Base-by-base conservation (phyloP, 768 basidiomycete species). In the Sporobolomyces pararoseus region DNA sequence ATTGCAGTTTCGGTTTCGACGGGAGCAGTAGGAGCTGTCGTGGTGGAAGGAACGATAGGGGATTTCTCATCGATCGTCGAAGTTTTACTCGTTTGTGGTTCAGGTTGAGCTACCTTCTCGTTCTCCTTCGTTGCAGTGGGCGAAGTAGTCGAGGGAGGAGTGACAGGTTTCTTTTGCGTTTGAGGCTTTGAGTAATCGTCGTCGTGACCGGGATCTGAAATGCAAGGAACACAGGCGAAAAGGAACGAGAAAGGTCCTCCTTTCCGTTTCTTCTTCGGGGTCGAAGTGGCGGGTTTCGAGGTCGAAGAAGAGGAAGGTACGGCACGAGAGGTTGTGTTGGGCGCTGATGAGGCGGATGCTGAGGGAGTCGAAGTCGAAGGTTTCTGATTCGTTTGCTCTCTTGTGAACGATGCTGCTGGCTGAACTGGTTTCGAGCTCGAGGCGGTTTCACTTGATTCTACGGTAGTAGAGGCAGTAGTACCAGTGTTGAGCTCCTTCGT, bases 181-280 rank as follows among this genome's bases (percentile, higher is more conserved):
- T 25, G 14, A 19, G 65, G 10, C 17, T 9, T 42, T 37, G 13
- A 5, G 23, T 6, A 50, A 16, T 10, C 49, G 50, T 66, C 70
- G 32, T 71, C 65, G 47, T 66, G 60, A 13, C 63, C 64, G 37
- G 65, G 23, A 21, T 53, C 51, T 1, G 57, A 50, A 25, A 64
- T 34, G 68, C 68, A 70, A 2, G 72, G 68, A 17, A 73, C 29
- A 64, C 72, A 73, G 29, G 65, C 68, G 17, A 66, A 25, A 25
- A 73, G 51, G 58, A 66, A 66, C 4, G 65, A 31, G 46, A 66
- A 50, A 4, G 32, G 44, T 14, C 62, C 55, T 14, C 62, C 55
- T 32, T 60, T 59, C 13, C 51, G 50, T 61, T 70, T 66, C 70
- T 71, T 71, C 61, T 63, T 68, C 23, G 60, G 21, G 27, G 61